phyloP scores from a whole-genome alignment of 2,329 filamentous ascomycete genomes.

The Fusarium sp. region DNA sequence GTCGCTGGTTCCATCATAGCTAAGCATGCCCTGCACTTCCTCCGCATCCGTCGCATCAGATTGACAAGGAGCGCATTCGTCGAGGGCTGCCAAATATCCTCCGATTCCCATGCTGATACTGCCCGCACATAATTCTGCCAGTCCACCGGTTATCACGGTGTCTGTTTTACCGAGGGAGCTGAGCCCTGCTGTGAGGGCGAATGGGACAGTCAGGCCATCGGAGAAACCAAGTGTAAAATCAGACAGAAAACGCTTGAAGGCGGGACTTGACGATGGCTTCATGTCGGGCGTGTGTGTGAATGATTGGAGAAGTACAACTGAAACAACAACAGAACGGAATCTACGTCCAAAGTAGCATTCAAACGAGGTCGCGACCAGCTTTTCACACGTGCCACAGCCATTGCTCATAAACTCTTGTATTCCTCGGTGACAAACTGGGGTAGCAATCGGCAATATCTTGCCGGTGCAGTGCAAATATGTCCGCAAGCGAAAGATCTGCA shows the following conservation, averaged over 20 bases:
- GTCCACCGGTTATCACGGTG: conserved; percentile 76
- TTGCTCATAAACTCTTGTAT: background rate
- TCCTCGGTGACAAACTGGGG: conserved; percentile 27
- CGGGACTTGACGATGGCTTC: conserved; percentile 47
- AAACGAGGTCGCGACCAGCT: background rate
- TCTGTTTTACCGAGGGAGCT: conserved; percentile 72
- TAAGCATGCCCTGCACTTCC: conserved; percentile 50
- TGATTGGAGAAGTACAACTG: background rate
- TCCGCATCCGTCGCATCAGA: conserved; percentile 35
- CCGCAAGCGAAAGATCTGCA: conserved; percentile 13
- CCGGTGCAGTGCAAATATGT: conserved; percentile 1
- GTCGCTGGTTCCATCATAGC: conserved; percentile 35
- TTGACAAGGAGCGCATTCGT: conserved; percentile 33
- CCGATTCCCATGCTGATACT: conserved; percentile 83
- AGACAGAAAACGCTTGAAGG: conserved; percentile 63
- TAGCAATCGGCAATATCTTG: conserved; percentile 26
- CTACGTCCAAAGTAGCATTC: background rate
- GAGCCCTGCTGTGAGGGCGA: conserved; percentile 80
- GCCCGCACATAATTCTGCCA: conserved; percentile 80
- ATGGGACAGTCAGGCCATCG: conserved; percentile 82
- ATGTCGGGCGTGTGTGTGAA: conserved; percentile 17
- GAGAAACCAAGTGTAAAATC: conserved; percentile 82
- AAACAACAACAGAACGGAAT: background rate
- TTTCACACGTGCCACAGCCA: conserved; percentile 5
- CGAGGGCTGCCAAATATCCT: conserved; percentile 75